Base-by-base conservation (phyloP, 164 flowering plant species). In the Tetrastigma voinierianum region DNA sequence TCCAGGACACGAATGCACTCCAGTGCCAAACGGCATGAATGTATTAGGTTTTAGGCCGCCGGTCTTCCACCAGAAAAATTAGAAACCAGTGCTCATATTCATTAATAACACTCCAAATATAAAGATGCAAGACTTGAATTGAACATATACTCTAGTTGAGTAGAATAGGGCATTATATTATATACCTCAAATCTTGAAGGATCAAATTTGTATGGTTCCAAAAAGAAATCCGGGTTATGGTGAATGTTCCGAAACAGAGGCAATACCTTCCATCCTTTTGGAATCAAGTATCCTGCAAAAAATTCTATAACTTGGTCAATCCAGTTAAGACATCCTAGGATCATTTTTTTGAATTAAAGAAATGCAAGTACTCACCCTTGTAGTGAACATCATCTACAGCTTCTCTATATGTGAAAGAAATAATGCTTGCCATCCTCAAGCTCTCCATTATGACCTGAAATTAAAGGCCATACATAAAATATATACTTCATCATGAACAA, bases 1-100 rank as follows among this genome's bases (percentile, higher is more conserved):
- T 23, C 79, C 76, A 1, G 79, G 79, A 40, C 79, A 76, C 18
- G 80, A 19, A 66, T 76, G 80, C 4, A 48, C 48, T 8, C 79
- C 79, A 25, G 46, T 67, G 56, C 79, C 79, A 62, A 76, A 76
- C 56, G 79, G 79, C 64, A 76, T 54, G 20, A 57, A 76, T 11
- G 72, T 72, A 49, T 68, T 72, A 40, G 79, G 67, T 46, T 68
- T 71, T 40, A 56, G 32, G 14, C 45, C 67, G 20, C 18, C 72
- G 49, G 64, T 15, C 19, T 24, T 15, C 16, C 55, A 0, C 44
- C 16, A 48, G 2, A 23, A 61, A 11, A 46, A 46, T 17, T 43
- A n/a, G 9, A 13, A 46, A 45, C 18, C 18, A 20, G 23, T 19
- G 17, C 7, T 32, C 40, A 4, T 32, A 4, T 0, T 4, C 40